Evolutionary conservation across 768 basidiomycete species (phyloP).

Genomic region (Pleurotus salmoneostramineus): DNA sequence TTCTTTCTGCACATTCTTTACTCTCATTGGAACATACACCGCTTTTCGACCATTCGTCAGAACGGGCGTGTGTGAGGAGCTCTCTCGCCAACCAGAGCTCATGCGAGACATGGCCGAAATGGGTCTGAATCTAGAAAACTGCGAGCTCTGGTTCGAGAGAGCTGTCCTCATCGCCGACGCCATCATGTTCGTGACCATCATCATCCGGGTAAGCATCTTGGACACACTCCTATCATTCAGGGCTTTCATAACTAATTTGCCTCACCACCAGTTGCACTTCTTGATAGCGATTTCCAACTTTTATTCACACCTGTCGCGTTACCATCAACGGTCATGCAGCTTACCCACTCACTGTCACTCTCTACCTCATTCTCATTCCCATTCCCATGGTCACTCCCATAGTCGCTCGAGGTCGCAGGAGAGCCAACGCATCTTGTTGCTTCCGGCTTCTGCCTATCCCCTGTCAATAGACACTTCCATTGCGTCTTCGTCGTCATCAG

Average conservation of each 20-base stretch:
- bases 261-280: conserved; percentile 59
- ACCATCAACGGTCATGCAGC: conserved; percentile 23
- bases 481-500: conserved; percentile 7
- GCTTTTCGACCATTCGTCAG: conserved; percentile 54
- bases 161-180: conserved; percentile 57
- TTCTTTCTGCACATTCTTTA: conserved; percentile 59
- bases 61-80: conserved; percentile 65
- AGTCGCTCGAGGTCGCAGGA: conserved; percentile 14
- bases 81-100: conserved; percentile 72
- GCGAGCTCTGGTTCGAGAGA: conserved; percentile 74
- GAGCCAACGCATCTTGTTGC: conserved; percentile 58
- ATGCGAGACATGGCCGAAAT: conserved; percentile 67
- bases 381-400: conserved; percentile 10
- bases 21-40: conserved; percentile 52
- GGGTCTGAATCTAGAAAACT: conserved; percentile 75
- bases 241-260: conserved; percentile 5
- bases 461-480: not conserved
- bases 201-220: conserved; percentile 54
- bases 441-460: conserved; percentile 30
- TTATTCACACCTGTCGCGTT: conserved; percentile 49
- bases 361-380: conserved; percentile 16
- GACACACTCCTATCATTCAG: not conserved
- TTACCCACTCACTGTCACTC: conserved; percentile 15
- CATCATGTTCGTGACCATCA: conserved; percentile 55
- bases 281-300: conserved; percentile 68